Base-by-base conservation (phyloP, 371 early-diverging fungal species). In the Funneliformis caledonium region DNA sequence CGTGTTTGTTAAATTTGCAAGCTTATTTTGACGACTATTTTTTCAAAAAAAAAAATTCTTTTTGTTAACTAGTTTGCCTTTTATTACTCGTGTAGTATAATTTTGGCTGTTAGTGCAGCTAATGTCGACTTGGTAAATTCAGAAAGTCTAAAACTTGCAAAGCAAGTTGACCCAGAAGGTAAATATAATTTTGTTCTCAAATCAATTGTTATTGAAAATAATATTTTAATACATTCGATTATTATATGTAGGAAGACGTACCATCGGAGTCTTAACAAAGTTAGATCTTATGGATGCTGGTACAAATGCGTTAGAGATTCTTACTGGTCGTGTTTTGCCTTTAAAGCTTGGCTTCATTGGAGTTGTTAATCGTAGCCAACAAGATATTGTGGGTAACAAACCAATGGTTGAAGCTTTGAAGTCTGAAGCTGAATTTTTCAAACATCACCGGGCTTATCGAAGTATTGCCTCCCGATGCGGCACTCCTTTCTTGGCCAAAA, bases 201-300 rank as follows among this genome's bases (percentile, higher is more conserved):
- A 45, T n/a, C 19, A 73, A 37, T 45, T 2, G 16, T 76, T 16
- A 9, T 33, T 65, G 16, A 37, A 67, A 70, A 45, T 22, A n/a
- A 73, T n/a, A 26, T 33, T 22, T 68, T 7, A 16, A 64, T 42
- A 22, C 22, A 42, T 64, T 77, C n/a, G 65, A 10, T 42, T 56
- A 50, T 42, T 7, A 2, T 65, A 31, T 59, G 9, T 72, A 86
- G 87, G 91, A 72, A 91, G 87, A 82, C 88, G 97, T 80, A 97
- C 97, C 0, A 92, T 97, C 48, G 97, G 97, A 72, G 97, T 98
- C 4, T 86, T 98, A 70, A 97, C 97, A 64, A 98, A 98, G 86
- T 85, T 97, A 64, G 98, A 98, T 86, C 85, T 98, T 76, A 97
- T 98, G 97, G 98, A 98, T 84, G 91, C 92, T 50, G 97, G 97